Evolutionary conservation across 208 protist species (phyloP).

Genomic region (Acanthamoeba sp.): DNA sequence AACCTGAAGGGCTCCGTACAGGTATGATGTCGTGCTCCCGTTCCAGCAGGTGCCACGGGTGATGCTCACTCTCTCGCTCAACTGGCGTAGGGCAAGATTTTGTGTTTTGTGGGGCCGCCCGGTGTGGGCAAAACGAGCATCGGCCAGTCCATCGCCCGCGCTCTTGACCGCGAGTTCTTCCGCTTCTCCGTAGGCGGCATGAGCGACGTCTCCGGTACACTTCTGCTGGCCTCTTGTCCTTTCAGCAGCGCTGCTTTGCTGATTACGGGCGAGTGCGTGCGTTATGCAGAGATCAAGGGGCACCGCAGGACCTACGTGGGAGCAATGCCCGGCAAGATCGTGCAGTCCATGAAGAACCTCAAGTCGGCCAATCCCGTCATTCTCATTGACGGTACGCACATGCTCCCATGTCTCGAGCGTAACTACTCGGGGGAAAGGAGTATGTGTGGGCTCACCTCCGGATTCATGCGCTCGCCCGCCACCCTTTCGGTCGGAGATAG

Average conservation of each 20-base stretch:
- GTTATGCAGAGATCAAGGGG: slow-evolving; percentile 92
- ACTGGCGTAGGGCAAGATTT: slow-evolving; percentile 88
- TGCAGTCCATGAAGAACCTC: slow-evolving; percentile 90
- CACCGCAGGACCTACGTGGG: slow-evolving; percentile 91
- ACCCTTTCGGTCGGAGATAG: background rate
- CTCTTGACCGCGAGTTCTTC: slow-evolving; percentile 87
- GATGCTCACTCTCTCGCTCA: no score
- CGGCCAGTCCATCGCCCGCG: slow-evolving; percentile 90
- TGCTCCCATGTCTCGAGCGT: background rate
- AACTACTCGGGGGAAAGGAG: no score
- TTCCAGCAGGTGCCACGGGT: no score
- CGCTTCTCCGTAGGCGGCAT: slow-evolving; percentile 93
- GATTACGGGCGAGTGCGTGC: no score
- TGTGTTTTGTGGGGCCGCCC: slow-evolving; percentile 92
- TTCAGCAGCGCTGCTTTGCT: background rate
- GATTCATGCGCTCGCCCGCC: background rate
- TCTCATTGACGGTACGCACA: slow-evolving; percentile 90
- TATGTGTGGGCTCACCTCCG: background rate
- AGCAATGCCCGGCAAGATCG: slow-evolving; percentile 93
- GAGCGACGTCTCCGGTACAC: slow-evolving; percentile 83
- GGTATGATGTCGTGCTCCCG: background rate
- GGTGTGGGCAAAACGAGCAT: slow-evolving; percentile 91
- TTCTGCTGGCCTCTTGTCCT: background rate
- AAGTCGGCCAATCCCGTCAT: slow-evolving; percentile 92
- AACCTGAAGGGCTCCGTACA: slow-evolving; percentile 78